Evolutionary conservation across 306 rosid genomes (phyloP).

Genomic region (Cucurbita pepo): DNA sequence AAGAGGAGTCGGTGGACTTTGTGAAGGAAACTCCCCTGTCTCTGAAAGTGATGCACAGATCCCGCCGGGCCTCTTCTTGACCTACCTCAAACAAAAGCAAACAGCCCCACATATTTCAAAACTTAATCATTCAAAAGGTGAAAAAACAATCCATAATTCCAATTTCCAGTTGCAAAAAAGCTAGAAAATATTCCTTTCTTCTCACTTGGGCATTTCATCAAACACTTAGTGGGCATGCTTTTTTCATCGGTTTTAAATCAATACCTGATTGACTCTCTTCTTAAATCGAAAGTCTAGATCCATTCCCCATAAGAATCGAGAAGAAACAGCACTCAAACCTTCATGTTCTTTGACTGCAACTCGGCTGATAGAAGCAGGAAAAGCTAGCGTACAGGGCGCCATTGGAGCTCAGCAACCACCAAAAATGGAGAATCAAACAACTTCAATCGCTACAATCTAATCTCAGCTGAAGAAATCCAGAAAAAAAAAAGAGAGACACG

Average conservation of each 20-base stretch:
- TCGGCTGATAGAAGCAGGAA: slow-evolving; percentile 26
- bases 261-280: slow-evolving; percentile 37
- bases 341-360: slow-evolving; percentile 16
- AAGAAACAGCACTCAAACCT: slow-evolving; percentile 13
- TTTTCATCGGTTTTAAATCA: not conserved
- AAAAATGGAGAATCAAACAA: not conserved
- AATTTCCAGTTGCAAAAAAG: not conserved
- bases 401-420: slow-evolving; percentile 12
- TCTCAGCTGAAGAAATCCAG: slow-evolving; percentile 12
- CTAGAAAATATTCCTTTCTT: not conserved
- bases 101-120: slow-evolving; percentile 15
- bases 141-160: not conserved
- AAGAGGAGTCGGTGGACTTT: slow-evolving; percentile 84
- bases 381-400: slow-evolving; percentile 59
- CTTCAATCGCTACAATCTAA: not conserved
- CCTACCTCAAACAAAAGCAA: slow-evolving; percentile 22
- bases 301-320: slow-evolving; percentile 21
- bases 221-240: not conserved
- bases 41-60: slow-evolving; percentile 68
- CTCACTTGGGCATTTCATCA: not conserved
- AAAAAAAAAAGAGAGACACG: not conserved
- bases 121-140: not conserved
- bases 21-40: slow-evolving; percentile 50
- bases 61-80: slow-evolving; percentile 35
- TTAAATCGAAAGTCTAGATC: slow-evolving; percentile 22